Evolutionary conservation across 1,284 basidiomycete genomes (phyloP).

Genomic region (Microbotryum intermedium): DNA sequence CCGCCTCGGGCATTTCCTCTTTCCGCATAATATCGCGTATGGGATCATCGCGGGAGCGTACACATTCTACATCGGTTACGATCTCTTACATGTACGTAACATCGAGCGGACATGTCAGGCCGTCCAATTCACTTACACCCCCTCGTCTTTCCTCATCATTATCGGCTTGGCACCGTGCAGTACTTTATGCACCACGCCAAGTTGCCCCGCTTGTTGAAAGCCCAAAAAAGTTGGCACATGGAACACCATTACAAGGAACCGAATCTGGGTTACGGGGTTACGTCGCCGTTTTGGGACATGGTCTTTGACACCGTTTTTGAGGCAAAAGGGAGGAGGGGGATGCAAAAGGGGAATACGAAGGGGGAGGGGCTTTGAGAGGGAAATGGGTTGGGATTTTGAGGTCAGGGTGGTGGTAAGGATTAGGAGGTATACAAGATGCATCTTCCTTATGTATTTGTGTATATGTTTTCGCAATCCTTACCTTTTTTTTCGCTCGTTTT

Average conservation of each 20-base stretch:
- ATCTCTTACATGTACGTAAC: slow-evolving; percentile 24
- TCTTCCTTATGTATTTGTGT: too few relatives aligned
- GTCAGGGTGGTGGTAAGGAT: too few relatives aligned
- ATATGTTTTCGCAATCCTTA: too few relatives aligned
- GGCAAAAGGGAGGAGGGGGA: too few relatives aligned
- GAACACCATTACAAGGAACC: slow-evolving; percentile 94
- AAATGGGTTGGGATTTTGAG: too few relatives aligned
- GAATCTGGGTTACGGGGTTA: slow-evolving; percentile 96
- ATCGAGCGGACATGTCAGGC: too few relatives aligned
- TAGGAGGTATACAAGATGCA: too few relatives aligned
- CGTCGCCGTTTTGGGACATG: slow-evolving; percentile 87
- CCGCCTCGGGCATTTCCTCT: slow-evolving; percentile 68
- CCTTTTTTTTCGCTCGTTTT: too few relatives aligned
- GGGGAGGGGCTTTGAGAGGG: too few relatives aligned
- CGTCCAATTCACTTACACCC: slow-evolving; percentile 31
- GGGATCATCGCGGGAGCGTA: slow-evolving; percentile 88
- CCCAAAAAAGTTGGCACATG: slow-evolving; percentile 96
- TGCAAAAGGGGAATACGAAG: too few relatives aligned
- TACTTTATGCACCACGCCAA: slow-evolving; percentile 3
- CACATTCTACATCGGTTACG: slow-evolving; percentile 53
- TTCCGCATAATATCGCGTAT: slow-evolving; percentile 79
- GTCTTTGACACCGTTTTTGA: slow-evolving; percentile 66
- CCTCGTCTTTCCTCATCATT: background rate
- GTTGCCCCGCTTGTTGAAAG: slow-evolving; percentile 74
- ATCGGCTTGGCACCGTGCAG: background rate